A percentile compares a stretch with the other conserved stretches of the same genome.
These are phyloP conservation scores for Hortaea sp. DNA, from an alignment of 2,329 filamentous ascomycete genomes.

Conservation along the genomic window DNA sequence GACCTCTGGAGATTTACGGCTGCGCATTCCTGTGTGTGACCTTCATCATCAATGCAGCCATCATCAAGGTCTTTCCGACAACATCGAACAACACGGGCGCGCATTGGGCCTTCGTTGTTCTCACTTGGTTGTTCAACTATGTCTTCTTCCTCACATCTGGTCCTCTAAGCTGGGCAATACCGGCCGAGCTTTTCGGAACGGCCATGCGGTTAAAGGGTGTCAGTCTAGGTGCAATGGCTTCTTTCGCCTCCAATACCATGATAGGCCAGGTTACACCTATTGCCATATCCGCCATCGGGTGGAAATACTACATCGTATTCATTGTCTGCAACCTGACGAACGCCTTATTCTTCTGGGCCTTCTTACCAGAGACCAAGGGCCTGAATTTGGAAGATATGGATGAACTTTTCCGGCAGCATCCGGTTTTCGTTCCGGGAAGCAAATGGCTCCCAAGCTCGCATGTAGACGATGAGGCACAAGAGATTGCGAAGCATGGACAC, in stretches of 20 bases:
- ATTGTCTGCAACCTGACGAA: slow-evolving; percentile 19
- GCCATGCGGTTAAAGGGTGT: slow-evolving; percentile 17
- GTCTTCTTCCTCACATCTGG: slow-evolving; percentile 14
- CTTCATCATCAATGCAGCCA: slow-evolving; percentile 16
- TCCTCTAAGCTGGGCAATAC: slow-evolving; percentile 19
- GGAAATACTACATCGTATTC: slow-evolving; percentile 20
- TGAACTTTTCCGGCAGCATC: slow-evolving; percentile 15
- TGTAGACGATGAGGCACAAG: slow-evolving; percentile 8
- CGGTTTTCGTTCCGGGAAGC: slow-evolving; percentile 14
- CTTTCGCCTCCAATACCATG: slow-evolving; percentile 24
- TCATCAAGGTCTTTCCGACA: slow-evolving; percentile 12
- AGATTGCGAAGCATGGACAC: slow-evolving; percentile 2
- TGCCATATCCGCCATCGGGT: slow-evolving; percentile 15
- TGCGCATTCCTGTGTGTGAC: slow-evolving; percentile 11
- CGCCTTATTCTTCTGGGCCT: slow-evolving; percentile 45
- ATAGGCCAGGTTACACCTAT: slow-evolving; percentile 21
- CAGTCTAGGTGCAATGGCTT: slow-evolving; percentile 12
- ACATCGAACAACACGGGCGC: slow-evolving; percentile 7
- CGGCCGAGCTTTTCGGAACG: slow-evolving; percentile 21
- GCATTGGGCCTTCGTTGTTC: slow-evolving; percentile 18
- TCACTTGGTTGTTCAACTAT: slow-evolving; percentile 20
- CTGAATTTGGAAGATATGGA: slow-evolving; percentile 16
- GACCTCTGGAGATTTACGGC: slow-evolving; percentile 14
- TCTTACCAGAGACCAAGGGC: slow-evolving; percentile 63
- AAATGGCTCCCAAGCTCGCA: slow-evolving; percentile 16